phyloP scores from a whole-genome alignment of 2,329 filamentous ascomycete species.

The Trichoderma lentiforme region DNA sequence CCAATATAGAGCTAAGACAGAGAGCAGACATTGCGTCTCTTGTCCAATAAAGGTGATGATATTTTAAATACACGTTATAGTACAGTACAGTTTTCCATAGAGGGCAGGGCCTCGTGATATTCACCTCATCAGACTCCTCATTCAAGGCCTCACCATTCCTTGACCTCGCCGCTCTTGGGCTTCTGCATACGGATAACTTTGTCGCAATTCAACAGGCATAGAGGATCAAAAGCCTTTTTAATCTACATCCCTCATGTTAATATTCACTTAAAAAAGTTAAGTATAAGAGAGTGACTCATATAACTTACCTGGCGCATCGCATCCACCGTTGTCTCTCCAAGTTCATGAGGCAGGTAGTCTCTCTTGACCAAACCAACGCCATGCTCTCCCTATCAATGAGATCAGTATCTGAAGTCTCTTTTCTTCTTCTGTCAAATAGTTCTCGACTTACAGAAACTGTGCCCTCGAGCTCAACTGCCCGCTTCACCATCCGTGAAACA shows the following conservation, averaged over 20 bases:
- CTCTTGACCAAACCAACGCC: slow-evolving; percentile 81
- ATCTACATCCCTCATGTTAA: slow-evolving; percentile 47
- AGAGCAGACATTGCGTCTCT: not conserved
- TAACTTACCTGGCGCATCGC: slow-evolving; percentile 71
- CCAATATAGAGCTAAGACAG: not conserved
- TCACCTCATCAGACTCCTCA: not conserved
- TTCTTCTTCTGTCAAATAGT: not conserved
- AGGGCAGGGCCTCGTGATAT: not conserved
- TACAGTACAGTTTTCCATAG: not conserved
- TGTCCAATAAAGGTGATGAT: not conserved
- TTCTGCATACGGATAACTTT: slow-evolving; percentile 62
- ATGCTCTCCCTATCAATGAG: slow-evolving; percentile 62
- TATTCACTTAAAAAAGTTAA: not conserved
- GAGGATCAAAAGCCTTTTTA: slow-evolving; percentile 75
- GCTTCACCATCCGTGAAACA: slow-evolving; percentile 81
- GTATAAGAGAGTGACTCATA: not conserved
- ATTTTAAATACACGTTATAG: not conserved
- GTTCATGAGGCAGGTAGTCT: slow-evolving; percentile 76
- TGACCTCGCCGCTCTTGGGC: slow-evolving; percentile 41
- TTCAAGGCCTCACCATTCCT: slow-evolving; percentile 38
- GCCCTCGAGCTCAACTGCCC: slow-evolving; percentile 79
- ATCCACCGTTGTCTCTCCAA: slow-evolving; percentile 71
- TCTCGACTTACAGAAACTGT: slow-evolving; percentile 62
- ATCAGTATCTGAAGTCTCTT: not conserved
- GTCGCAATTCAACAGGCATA: slow-evolving; percentile 67